These are phyloP conservation scores for Chrysoporthe cubensis DNA, from an alignment of 2,329 filamentous ascomycete genomes.

Conservation along the genomic window DNA sequence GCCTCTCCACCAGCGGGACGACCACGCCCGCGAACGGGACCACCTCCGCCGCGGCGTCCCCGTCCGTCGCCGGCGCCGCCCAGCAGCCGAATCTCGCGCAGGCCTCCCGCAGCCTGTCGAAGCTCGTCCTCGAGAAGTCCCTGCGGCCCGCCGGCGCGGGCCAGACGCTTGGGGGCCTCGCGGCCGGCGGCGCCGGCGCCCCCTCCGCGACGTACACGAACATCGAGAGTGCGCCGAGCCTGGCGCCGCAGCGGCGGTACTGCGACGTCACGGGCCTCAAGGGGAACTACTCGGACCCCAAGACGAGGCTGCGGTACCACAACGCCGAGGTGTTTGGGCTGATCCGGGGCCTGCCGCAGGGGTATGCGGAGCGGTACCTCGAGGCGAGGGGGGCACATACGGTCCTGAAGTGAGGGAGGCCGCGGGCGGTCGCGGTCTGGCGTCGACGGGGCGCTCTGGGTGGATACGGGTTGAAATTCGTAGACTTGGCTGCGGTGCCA, in stretches of 20 bases:
- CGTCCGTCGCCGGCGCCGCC: conserved; percentile 32
- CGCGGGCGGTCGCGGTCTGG: neutral
- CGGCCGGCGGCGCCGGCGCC: conserved; percentile 44
- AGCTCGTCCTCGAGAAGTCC: conserved; percentile 86
- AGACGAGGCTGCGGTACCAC: conserved; percentile 90
- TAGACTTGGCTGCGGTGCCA: conserved; percentile 8
- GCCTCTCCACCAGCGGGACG: conserved; percentile 60
- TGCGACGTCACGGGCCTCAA: conserved; percentile 94
- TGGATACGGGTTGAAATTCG: neutral
- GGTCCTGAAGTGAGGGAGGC: conserved; percentile 73
- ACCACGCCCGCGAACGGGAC: conserved; percentile 54
- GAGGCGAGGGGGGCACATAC: conserved; percentile 92
- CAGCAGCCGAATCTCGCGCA: conserved; percentile 79
- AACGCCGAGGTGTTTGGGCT: conserved; percentile 89
- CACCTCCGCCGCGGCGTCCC: conserved; percentile 36
- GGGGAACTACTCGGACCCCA: conserved; percentile 92
- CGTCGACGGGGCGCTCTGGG: no score
- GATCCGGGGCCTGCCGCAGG: conserved; percentile 79
- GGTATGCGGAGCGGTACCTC: conserved; percentile 83
- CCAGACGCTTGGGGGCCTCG: conserved; percentile 35
- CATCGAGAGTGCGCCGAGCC: conserved; percentile 85
- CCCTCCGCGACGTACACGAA: conserved; percentile 87
- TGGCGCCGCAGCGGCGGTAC: conserved; percentile 85
- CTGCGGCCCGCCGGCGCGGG: conserved; percentile 49
- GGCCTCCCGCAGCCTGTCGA: conserved; percentile 82